Conservation (phyloP, 179 eudicot species). For the Spinacia oleracea region DNA sequence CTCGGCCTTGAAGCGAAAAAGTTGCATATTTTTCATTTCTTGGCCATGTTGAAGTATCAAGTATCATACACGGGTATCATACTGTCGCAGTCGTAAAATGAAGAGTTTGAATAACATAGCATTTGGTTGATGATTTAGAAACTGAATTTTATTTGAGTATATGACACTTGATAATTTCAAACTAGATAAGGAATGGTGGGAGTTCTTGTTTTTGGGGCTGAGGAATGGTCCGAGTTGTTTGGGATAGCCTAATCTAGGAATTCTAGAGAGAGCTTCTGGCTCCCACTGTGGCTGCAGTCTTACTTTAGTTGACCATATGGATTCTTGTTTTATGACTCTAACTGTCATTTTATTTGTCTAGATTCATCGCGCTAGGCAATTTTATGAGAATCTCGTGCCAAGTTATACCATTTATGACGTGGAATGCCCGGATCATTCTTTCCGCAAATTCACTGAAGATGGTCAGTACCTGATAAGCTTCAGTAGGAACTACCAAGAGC, state of each 20-base stretch:
- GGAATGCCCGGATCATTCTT: conserved; percentile 83
- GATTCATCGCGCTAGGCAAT: conserved; percentile 68
- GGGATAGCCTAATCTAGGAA: not conserved
- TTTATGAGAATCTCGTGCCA: conserved; percentile 94
- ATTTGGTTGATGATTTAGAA: not conserved
- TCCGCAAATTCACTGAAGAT: conserved; percentile 96
- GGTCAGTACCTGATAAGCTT: conserved; percentile 82
- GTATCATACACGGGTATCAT: not conserved
- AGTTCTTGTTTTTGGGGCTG: not conserved
- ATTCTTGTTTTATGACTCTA: not conserved
- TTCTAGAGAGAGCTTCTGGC: not conserved
- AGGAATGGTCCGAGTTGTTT: not conserved
- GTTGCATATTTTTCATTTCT: not conserved
- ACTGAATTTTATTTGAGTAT: not conserved
- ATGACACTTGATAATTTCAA: not conserved
- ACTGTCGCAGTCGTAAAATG: not conserved
- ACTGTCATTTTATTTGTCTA: conserved; percentile 35
- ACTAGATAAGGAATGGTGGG: not conserved
- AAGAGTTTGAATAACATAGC: not conserved
- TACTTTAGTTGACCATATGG: not conserved
- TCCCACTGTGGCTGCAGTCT: conserved; percentile 3
- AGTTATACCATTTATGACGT: conserved; percentile 76
- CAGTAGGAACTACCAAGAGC: conserved; percentile 84
- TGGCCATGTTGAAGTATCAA: not conserved
- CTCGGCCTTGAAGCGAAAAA: not conserved